Base-by-base conservation (phyloP, 2,329 filamentous ascomycete species). In the Pyrenochaeta sp. region DNA sequence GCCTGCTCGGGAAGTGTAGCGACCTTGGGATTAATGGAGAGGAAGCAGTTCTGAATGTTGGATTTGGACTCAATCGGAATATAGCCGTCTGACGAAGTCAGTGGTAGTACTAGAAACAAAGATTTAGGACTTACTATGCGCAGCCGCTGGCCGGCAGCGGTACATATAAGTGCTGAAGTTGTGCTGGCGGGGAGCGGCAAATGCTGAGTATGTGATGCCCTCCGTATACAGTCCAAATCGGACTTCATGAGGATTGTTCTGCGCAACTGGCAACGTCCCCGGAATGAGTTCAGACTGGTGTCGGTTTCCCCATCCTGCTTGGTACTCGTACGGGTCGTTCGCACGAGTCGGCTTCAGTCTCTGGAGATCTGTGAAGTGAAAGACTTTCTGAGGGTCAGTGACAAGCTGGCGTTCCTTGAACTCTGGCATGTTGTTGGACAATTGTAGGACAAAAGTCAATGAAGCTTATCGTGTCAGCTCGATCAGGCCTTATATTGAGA, bases 1-100 rank as follows among this genome's bases (percentile, higher is more conserved):
- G 84, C 78, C 70, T 84, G 81, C 59, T 84, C 82, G 9, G 81
- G 77, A 45, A 82, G 80, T 10, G 82, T 74, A n/a, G 80, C 77
- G 5, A 85, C 80, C 34, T 76, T 74, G 45, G 79, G 77, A 47
- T 78, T 79, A 40, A 83, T 79, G 5, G 82, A 83, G 4, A 81
- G 72, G 66, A 85, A 85, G 64, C 76, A 80, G 51, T 77, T 77
- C 54, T 77, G 65, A 24, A 77, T 74, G 55, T 78, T 67, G 15
- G 75, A 74, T 51, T 76, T 74, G 3, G 67, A 59, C 40, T 73
- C 56, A 27, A 73, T 53, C 0, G 61, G 56, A 15, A 68, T 27
- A 47, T 75, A 75, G 22, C 72, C 72, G 50, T 68, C 72, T 74
- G 52, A 30, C 27, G 15, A 12, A 10, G 27, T 47, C 8, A 47